Base-by-base conservation (phyloP, 164 flowering plant genomes). In the Aristolochia fimbriata region DNA sequence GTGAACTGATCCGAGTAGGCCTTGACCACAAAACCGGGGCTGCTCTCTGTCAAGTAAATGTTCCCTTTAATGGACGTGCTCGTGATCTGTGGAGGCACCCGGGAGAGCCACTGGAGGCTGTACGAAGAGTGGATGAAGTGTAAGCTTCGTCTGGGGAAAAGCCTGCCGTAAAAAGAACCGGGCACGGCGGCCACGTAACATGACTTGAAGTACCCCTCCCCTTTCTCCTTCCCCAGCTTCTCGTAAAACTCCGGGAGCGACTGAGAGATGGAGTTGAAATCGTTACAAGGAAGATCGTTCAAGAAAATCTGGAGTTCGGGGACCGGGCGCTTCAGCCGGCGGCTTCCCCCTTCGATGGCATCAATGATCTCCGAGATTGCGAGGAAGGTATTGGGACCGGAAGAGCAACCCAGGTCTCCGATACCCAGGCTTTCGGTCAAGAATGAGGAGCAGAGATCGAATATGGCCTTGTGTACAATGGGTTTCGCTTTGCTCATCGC, bases 361-460 rank as follows among this genome's bases (percentile, higher is more conserved):
- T 66, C 62, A 27, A 87, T 52, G 7, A 84, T 15, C 49, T 74
- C 66, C 2, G 74, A 67, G 4, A 73, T 63, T 1, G 54, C 71
- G 1, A 70, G 49, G 15, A 87, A 31, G 46, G 94, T 67, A 72
- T 87, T 87, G 25, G 85, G 85, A 47, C 94, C 90, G 0, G 86
- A 77, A 21, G 90, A 83, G 58, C 94, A 87, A 0, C 94, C 88
- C 70, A 84, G 22, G 60, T 83, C 88, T 14, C 81, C 86, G 17
- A 84, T 72, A 51, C 62, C 45, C 12, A 78, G 33, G 58, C 55
- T 58, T 22, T 65, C 31, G 2, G 69, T 70, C 24, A 47, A 23
- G 23, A 31, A 54, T 57, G 47, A 45, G 61, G 45, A 20, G 63
- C 61, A 78, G 49, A 77, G 63, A 22, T 70, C 73, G 0, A 41